These are phyloP conservation scores for Miscanthus lutarioriparius DNA, from an alignment of 176 grass and related monocot genomes.

Conservation along the genomic window DNA sequence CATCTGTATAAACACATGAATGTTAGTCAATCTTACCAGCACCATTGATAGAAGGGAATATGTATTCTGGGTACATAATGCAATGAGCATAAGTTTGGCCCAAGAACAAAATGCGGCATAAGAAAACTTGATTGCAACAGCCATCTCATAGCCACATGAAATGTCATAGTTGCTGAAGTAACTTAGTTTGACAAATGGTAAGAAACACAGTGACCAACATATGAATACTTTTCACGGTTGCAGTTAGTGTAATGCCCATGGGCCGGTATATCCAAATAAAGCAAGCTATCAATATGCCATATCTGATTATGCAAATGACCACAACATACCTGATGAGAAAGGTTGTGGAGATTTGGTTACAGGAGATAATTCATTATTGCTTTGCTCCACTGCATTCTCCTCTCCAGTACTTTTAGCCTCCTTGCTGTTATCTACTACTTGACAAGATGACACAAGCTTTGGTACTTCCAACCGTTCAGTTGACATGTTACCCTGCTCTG, in stretches of 20 bases:
- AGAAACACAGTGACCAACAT: neutral
- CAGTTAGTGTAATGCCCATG: neutral
- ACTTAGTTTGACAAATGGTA: neutral
- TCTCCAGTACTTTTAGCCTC: conserved; percentile 45
- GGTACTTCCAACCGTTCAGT: conserved; percentile 36
- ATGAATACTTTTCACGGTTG: conserved; percentile 21
- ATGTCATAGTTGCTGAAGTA: neutral
- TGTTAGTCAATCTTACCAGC: conserved; percentile 1
- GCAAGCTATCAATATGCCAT: conserved; percentile 7
- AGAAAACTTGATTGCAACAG: conserved; percentile 6
- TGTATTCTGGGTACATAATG: conserved; percentile 14
- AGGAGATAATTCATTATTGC: conserved; percentile 9
- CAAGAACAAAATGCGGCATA: conserved; percentile 2
- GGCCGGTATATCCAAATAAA: conserved; percentile 22
- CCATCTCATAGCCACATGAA: neutral
- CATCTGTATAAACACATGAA: conserved; percentile 37
- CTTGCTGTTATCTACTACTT: conserved; percentile 34
- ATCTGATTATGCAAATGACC: conserved; percentile 29
- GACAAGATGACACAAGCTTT: conserved; percentile 40
- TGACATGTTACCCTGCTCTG: conserved; percentile 31
- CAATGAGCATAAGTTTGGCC: conserved; percentile 14
- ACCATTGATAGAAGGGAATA: conserved; percentile 30
- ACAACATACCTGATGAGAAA: conserved; percentile 38
- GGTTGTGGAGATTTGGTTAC: conserved; percentile 28
- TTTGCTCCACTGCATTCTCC: conserved; percentile 23